phyloP scores from a whole-genome alignment of 2,329 filamentous ascomycete species.

The Aspergillus calidoustus region DNA sequence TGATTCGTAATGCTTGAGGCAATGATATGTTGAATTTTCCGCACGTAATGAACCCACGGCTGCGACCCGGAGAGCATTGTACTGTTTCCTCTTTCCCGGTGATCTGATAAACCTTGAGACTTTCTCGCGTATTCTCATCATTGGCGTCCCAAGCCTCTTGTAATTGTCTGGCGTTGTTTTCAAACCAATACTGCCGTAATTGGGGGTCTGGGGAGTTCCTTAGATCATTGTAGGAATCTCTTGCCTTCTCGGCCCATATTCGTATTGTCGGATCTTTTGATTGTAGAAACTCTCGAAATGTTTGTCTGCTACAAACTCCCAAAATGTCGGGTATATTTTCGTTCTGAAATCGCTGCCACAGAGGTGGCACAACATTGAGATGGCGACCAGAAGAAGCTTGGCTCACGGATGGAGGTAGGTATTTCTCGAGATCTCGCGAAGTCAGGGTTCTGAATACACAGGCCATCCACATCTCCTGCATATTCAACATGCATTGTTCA shows the following conservation, averaged over 20 bases:
- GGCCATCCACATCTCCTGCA: slow-evolving; percentile 21
- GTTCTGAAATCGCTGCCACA: slow-evolving; percentile 15
- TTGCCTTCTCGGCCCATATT: background rate
- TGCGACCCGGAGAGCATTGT: background rate
- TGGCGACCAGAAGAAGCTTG: slow-evolving; percentile 16
- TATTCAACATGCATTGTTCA: slow-evolving; percentile 12
- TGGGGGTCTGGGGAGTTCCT: background rate
- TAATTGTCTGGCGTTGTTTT: background rate
- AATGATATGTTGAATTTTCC: background rate
- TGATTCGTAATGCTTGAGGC: background rate
- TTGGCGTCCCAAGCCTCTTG: background rate
- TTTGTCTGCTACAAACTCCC: background rate
- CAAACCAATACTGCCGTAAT: background rate
- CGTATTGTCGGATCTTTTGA: background rate
- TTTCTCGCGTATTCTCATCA: background rate
- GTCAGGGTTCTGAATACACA: slow-evolving; percentile 16
- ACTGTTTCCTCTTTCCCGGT: background rate
- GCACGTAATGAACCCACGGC: background rate
- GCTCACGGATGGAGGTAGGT: slow-evolving; percentile 3
- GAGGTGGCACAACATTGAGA: slow-evolving; percentile 20
- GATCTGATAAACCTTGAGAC: background rate
- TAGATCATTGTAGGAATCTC: slow-evolving; percentile 1
- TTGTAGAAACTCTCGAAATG: background rate
- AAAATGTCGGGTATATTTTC: background rate
- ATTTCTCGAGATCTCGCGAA: slow-evolving; percentile 16